Conservation (phyloP, 73 alveolate genomes). For the Blepharisma japonicum region DNA sequence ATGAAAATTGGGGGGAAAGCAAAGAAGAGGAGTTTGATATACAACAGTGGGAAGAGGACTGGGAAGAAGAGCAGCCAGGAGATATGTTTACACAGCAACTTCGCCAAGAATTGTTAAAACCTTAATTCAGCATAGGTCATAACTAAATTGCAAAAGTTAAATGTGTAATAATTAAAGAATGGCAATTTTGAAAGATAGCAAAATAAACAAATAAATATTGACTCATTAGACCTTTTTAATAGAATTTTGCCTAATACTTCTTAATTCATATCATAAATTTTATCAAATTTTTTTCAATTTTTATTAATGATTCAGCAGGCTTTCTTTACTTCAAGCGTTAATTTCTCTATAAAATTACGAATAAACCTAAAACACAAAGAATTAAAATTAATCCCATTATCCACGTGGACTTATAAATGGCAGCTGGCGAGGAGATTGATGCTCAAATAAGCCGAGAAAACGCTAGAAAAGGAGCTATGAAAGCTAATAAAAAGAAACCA, state of each 20-base stretch:
- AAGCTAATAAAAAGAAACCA: conserved; percentile 5
- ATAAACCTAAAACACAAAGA: too few relatives aligned
- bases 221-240: too few relatives aligned
- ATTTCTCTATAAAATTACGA: too few relatives aligned
- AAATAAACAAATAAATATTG: too few relatives aligned
- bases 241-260: too few relatives aligned
- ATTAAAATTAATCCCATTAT: background rate
- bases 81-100: background rate
- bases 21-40: background rate
- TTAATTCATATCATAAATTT: too few relatives aligned
- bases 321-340: too few relatives aligned
- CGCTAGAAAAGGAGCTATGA: conserved; percentile 32
- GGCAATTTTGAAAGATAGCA: too few relatives aligned
- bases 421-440: background rate
- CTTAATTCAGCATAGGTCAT: background rate
- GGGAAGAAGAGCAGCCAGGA: background rate
- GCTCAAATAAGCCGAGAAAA: background rate
- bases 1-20: background rate
- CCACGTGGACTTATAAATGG: conserved; percentile 29
- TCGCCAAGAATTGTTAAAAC: background rate
- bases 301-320: too few relatives aligned
- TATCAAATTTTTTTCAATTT: too few relatives aligned
- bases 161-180: too few relatives aligned
- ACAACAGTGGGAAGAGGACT: conserved; percentile 2
- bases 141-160: background rate